Conservation (phyloP, 768 basidiomycete species). For the Boletus insuetus region DNA sequence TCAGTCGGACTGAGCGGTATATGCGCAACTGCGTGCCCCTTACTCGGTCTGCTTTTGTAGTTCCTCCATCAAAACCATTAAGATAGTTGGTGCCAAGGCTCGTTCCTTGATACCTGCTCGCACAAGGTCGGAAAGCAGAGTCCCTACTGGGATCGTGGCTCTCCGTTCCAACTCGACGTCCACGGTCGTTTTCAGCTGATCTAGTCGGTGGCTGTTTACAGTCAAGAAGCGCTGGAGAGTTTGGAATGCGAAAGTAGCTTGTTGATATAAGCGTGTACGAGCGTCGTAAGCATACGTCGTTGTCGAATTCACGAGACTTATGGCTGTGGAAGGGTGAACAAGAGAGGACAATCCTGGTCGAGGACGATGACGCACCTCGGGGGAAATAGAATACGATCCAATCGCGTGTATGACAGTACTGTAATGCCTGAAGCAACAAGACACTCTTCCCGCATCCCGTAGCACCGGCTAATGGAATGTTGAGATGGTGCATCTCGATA, state of each 20-base stretch:
- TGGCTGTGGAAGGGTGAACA: slow-evolving; percentile 33
- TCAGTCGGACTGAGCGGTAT: not conserved
- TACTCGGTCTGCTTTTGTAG: slow-evolving; percentile 66
- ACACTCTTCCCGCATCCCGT: slow-evolving; percentile 81
- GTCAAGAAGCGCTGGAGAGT: slow-evolving; percentile 59
- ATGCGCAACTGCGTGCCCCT: slow-evolving; percentile 18
- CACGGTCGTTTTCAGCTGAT: slow-evolving; percentile 38
- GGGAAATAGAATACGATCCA: slow-evolving; percentile 90
- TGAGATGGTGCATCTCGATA: not conserved
- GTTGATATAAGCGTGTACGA: slow-evolving; percentile 73
- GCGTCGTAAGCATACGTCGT: slow-evolving; percentile 72
- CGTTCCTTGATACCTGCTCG: slow-evolving; percentile 56
- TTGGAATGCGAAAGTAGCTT: slow-evolving; percentile 62
- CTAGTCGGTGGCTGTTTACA: slow-evolving; percentile 52
- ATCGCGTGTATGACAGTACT: slow-evolving; percentile 57
- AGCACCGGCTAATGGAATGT: slow-evolving; percentile 53
- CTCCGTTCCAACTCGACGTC: slow-evolving; percentile 48
- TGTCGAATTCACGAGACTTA: slow-evolving; percentile 69
- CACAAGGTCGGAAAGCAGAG: slow-evolving; percentile 52
- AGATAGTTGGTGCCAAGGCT: slow-evolving; percentile 48
- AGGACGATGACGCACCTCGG: slow-evolving; percentile 46
- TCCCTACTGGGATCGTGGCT: slow-evolving; percentile 45
- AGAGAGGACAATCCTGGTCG: not conserved
- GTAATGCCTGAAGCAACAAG: slow-evolving; percentile 71
- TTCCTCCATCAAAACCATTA: slow-evolving; percentile 58